Evolutionary conservation across 345 rosid genomes (phyloP).

Genomic region (Melaleuca alternifolia): DNA sequence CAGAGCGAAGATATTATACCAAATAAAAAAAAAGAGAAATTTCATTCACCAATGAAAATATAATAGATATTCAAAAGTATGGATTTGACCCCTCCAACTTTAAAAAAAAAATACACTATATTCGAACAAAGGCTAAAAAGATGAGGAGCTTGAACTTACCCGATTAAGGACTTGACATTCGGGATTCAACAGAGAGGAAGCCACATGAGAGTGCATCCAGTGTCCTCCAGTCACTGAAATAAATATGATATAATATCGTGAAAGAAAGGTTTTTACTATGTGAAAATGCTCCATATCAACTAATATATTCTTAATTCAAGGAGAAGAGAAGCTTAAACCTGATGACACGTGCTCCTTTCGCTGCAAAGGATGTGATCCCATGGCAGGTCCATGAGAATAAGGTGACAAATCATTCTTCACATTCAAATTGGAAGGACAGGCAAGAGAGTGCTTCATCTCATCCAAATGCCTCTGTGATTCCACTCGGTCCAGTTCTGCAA

Average conservation of each 20-base stretch:
- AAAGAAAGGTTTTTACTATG: not conserved
- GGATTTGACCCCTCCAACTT: not conserved
- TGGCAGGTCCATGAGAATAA: conserved; percentile 3
- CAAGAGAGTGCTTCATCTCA: conserved; percentile 13
- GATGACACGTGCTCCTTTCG: conserved; percentile 1
- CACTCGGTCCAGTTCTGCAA: conserved; percentile 9
- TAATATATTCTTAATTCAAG: not conserved
- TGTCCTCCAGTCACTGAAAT: conserved; percentile 1
- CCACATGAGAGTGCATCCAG: conserved; percentile 1
- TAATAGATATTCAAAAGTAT: not conserved
- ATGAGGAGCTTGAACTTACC: not conserved
- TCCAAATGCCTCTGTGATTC: conserved; percentile 12
- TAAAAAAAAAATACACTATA: not conserved
- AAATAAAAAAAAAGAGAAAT: not conserved
- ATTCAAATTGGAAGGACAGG: not conserved
- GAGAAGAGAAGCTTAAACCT: conserved; percentile 1
- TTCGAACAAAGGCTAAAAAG: not conserved
- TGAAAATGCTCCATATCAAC: not conserved
- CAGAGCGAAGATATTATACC: not conserved
- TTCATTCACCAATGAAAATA: not conserved
- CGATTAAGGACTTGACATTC: not conserved
- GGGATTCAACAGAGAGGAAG: not conserved
- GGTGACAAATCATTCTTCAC: not conserved
- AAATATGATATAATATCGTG: not conserved
- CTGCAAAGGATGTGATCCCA: not conserved